A percentile compares a stretch with the other conserved stretches of the same genome.
Conservation (phyloP, 257 asterid species). For the Nicotiana tabacum region DNA sequence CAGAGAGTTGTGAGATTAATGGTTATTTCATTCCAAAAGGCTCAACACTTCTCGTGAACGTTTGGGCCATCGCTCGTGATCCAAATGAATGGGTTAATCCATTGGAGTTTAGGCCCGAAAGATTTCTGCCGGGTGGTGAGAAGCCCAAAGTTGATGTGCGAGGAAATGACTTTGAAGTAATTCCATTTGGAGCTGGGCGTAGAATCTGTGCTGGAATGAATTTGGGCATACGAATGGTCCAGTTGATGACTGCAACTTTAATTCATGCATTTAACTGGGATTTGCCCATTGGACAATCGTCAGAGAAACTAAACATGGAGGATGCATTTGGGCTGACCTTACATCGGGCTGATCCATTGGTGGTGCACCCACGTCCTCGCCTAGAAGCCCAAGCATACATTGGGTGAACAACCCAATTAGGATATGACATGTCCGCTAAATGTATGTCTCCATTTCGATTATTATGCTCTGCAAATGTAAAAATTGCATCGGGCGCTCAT, state of each 20-base stretch:
- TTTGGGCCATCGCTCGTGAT: slow-evolving; percentile 88
- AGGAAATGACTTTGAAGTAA: slow-evolving; percentile 75
- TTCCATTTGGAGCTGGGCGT: slow-evolving; percentile 93
- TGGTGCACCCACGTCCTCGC: slow-evolving; percentile 56
- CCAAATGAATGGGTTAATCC: slow-evolving; percentile 65
- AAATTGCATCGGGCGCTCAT: no score
- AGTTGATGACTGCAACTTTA: slow-evolving; percentile 55
- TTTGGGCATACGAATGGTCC: slow-evolving; percentile 76
- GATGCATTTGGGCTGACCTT: slow-evolving; percentile 78
- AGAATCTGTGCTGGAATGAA: slow-evolving; percentile 83
- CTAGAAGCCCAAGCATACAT: slow-evolving; percentile 36
- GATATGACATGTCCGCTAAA: background rate
- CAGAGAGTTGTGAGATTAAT: slow-evolving; percentile 49
- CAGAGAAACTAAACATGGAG: slow-evolving; percentile 55
- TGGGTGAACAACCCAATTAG: background rate
- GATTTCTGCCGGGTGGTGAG: slow-evolving; percentile 63
- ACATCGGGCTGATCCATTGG: slow-evolving; percentile 60
- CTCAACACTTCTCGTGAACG: slow-evolving; percentile 66
- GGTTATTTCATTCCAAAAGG: slow-evolving; percentile 77
- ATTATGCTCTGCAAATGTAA: no score
- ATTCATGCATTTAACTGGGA: slow-evolving; percentile 68
- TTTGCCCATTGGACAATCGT: slow-evolving; percentile 36
- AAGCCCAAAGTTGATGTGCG: slow-evolving; percentile 50
- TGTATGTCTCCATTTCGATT: no score
- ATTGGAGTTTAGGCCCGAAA: slow-evolving; percentile 48